Conservation (phyloP, 768 basidiomycete species). For the Boletales sp. region DNA sequence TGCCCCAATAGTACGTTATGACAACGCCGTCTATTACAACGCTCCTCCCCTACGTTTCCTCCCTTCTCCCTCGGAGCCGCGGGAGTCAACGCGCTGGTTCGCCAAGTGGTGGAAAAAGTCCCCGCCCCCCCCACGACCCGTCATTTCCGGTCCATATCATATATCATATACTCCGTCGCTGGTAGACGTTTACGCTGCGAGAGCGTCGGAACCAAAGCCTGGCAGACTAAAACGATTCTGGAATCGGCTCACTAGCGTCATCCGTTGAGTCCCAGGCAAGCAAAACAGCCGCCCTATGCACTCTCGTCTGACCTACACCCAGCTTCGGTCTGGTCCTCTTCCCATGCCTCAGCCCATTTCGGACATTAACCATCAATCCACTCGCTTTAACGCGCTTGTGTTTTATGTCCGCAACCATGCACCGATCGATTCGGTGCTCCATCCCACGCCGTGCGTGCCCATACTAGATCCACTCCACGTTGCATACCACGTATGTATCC, state of each 20-base stretch:
- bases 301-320: not conserved
- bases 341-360: too few relatives aligned
- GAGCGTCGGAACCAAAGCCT: constrained; percentile 13
- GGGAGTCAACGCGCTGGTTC: constrained; percentile 20
- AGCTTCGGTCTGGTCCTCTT: too few relatives aligned
- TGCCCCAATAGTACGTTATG: constrained; percentile 57
- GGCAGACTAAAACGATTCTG: constrained; percentile 29
- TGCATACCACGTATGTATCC: constrained; percentile 19
- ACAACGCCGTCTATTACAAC: constrained; percentile 11
- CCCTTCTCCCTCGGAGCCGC: constrained; percentile 9
- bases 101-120: constrained; percentile 26
- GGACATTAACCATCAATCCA: not conserved
- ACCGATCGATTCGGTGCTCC: constrained; percentile 19
- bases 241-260: constrained; percentile 19
- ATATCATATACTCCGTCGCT: constrained; percentile 30
- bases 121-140: constrained; percentile 20
- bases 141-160: constrained; percentile 31
- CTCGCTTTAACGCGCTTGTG: constrained; percentile 3
- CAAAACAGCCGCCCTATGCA: not conserved
- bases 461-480: constrained; percentile 9
- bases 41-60: constrained; percentile 14
- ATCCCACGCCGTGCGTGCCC: constrained; percentile 24
- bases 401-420: constrained; percentile 13
- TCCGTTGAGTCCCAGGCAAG: constrained; percentile 16
- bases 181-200: constrained; percentile 22